phyloP scores from a whole-genome alignment of 257 asterid genomes.

The Ehretia macrophylla region DNA sequence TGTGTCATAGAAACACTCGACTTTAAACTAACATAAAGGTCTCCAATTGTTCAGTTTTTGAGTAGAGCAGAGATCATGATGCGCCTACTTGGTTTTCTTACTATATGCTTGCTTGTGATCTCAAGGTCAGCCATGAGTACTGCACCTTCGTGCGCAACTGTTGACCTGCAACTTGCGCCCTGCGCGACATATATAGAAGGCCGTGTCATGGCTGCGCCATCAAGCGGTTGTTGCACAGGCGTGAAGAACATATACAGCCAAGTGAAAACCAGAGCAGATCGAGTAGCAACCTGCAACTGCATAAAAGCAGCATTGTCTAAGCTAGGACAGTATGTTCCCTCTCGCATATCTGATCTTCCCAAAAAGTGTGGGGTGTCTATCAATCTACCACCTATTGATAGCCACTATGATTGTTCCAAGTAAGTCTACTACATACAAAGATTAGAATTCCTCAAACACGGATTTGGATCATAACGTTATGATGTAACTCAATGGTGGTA shows the following conservation, averaged over 20 bases:
- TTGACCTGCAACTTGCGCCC: not conserved
- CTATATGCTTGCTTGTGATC: not conserved
- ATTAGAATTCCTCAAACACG: too few species aligned
- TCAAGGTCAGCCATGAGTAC: not conserved
- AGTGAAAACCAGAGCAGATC: not conserved
- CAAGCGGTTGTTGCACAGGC: not conserved
- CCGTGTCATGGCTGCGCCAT: not conserved
- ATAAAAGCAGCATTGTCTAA: conserved; percentile 3
- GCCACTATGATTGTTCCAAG: not conserved
- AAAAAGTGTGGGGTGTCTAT: not conserved
- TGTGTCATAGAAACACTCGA: not conserved
- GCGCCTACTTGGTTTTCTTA: not conserved
- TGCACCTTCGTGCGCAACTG: conserved; percentile 6
- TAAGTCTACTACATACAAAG: too few species aligned
- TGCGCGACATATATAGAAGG: not conserved
- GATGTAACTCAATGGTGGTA: too few species aligned
- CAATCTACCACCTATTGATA: not conserved
- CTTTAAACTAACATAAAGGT: not conserved
- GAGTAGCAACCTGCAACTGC: conserved; percentile 4
- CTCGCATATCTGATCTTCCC: not conserved
- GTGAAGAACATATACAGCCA: not conserved
- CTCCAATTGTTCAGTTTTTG: too few species aligned
- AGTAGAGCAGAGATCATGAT: not conserved
- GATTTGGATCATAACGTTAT: too few species aligned
- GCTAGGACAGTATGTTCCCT: not conserved